These are phyloP conservation scores for Crithidia bombi DNA, from an alignment of 208 protist species.

Conservation along the genomic window DNA sequence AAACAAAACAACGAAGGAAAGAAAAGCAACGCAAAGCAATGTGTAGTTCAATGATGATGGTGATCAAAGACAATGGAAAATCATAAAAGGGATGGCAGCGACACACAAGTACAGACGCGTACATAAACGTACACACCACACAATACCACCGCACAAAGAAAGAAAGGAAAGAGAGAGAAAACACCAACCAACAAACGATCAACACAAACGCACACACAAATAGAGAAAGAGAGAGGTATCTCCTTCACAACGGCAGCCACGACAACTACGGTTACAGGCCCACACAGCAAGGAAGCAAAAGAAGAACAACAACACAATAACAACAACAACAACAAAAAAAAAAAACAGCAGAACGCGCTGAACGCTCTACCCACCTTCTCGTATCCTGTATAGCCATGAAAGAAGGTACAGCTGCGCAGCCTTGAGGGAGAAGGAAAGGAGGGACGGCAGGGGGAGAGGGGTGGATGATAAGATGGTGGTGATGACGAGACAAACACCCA, in stretches of 20 bases:
- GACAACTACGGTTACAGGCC: neutral
- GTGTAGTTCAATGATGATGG: conserved; percentile 15
- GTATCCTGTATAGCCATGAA: conserved; percentile 22
- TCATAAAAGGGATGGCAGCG: neutral
- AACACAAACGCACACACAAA: conserved; percentile 18
- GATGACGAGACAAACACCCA: too few species aligned
- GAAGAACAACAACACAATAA: conserved; percentile 9
- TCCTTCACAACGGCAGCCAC: too few species aligned
- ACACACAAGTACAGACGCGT: neutral
- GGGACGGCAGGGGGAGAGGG: conserved; percentile 2
- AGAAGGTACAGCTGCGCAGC: conserved; percentile 12
- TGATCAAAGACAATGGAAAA: conserved; percentile 1
- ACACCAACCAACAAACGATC: too few species aligned
- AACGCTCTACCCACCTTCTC: conserved; percentile 13
- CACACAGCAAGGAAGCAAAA: conserved; percentile 4
- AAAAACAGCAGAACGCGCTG: conserved; percentile 5
- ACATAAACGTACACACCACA: neutral
- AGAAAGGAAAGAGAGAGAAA: conserved; percentile 15
- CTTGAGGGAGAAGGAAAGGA: conserved; percentile 10
- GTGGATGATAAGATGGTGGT: too few species aligned
- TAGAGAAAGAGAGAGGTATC: conserved; percentile 4
- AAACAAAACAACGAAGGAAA: neutral
- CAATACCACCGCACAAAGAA: neutral
- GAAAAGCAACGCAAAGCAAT: neutral
- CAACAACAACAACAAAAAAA: neutral